phyloP scores from a whole-genome alignment of 2,329 filamentous ascomycete species.

The Sporothrix globosa region DNA sequence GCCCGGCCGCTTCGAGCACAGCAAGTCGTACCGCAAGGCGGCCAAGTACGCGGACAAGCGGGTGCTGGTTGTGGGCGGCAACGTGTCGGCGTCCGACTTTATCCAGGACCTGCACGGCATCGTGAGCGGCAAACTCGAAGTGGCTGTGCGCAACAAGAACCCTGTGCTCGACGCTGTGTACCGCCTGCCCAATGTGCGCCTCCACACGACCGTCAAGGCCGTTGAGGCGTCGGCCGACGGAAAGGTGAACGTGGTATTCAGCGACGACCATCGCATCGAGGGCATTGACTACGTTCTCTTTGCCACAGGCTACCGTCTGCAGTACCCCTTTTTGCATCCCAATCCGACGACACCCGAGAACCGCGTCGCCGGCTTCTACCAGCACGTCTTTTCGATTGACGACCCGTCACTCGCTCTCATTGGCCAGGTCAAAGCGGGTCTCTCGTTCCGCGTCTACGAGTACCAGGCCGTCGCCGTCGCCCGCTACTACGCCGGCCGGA shows the following conservation, averaged over 20 bases:
- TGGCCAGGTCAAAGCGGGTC: constrained; percentile 45
- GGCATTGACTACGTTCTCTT: constrained; percentile 62
- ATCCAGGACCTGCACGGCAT: constrained; percentile 55
- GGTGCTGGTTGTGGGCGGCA: constrained; percentile 61
- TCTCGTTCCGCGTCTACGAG: constrained; percentile 46
- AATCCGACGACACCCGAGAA: constrained; percentile 33
- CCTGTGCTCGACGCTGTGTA: constrained; percentile 60
- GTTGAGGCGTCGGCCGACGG: constrained; percentile 43
- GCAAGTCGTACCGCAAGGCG: constrained; percentile 46
- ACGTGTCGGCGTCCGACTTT: constrained; percentile 61
- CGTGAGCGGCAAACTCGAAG: constrained; percentile 44
- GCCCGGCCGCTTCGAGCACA: constrained; percentile 47
- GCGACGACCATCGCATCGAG: constrained; percentile 53
- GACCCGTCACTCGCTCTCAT: constrained; percentile 45
- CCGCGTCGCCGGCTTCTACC: constrained; percentile 43
- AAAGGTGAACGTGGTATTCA: constrained; percentile 52
- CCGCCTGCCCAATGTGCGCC: constrained; percentile 53
- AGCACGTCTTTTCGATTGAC: constrained; percentile 45
- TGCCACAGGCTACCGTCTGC: constrained; percentile 63
- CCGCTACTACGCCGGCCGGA: constrained; percentile 43
- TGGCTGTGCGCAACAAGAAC: constrained; percentile 52
- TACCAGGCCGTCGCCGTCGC: constrained; percentile 47
- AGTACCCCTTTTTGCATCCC: constrained; percentile 56
- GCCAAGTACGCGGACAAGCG: constrained; percentile 38
- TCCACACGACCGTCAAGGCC: constrained; percentile 48